phyloP scores from a whole-genome alignment of 768 basidiomycete genomes.

The Trametes sanguinea region DNA sequence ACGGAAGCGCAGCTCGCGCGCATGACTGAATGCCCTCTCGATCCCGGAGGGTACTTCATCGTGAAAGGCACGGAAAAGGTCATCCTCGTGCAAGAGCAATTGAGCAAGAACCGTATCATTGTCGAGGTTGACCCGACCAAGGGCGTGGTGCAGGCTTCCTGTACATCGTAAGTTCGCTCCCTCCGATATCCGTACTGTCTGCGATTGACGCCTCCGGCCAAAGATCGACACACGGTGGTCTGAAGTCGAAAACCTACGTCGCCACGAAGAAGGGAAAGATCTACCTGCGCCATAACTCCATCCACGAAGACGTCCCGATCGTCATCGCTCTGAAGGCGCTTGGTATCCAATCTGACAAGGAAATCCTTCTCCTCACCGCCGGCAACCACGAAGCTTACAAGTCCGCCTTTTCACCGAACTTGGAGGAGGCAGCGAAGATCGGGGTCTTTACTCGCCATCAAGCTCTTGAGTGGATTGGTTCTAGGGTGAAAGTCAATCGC shows the following conservation, averaged over 20 bases:
- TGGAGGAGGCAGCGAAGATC: constrained; percentile 94
- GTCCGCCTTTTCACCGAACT: constrained; percentile 81
- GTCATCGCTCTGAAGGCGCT: constrained; percentile 95
- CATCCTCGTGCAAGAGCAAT: constrained; percentile 96
- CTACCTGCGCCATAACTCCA: constrained; percentile 95
- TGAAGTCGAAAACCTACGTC: constrained; percentile 98
- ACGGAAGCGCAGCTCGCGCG: constrained; percentile 82
- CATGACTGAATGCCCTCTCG: constrained; percentile 96
- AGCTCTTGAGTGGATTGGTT: constrained; percentile 92
- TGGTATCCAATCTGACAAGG: constrained; percentile 96
- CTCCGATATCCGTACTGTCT: constrained; percentile 3
- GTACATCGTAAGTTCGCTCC: constrained; percentile 77
- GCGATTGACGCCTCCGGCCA: constrained; percentile 14
- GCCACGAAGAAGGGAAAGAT: constrained; percentile 93
- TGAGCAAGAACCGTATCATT: constrained; percentile 99
- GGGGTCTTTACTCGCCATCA: constrained; percentile 91
- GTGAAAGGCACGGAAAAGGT: constrained; percentile 99
- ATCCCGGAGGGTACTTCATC: constrained; percentile 99
- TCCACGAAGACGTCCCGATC: constrained; percentile 96
- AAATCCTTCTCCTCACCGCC: constrained; percentile 91
- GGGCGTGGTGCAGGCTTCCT: constrained; percentile 89
- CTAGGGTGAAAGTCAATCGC: constrained; percentile 86
- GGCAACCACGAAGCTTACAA: constrained; percentile 90
- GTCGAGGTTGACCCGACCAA: constrained; percentile 93
- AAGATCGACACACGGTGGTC: constrained; percentile 82